Evolutionary conservation across 1,284 basidiomycete species (phyloP).

Genomic region (Pseudozyma sp.): DNA sequence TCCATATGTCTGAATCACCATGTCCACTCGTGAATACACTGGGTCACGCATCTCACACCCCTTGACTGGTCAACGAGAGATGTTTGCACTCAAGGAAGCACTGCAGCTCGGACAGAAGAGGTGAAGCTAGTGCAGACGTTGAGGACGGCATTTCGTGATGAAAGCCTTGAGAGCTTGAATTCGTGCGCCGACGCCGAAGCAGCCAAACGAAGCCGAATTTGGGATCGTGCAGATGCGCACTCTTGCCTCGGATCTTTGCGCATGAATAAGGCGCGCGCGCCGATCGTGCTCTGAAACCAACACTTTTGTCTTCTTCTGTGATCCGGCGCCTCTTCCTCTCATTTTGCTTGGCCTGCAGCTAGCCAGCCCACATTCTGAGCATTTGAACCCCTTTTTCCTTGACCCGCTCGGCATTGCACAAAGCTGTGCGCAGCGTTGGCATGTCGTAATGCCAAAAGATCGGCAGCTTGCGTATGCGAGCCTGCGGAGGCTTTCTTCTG

Average conservation of each 20-base stretch:
- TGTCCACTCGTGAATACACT: no score
- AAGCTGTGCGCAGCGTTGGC: constrained; percentile 7
- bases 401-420: background rate
- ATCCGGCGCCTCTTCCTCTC: background rate
- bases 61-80: no score
- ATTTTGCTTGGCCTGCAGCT: constrained; percentile 23
- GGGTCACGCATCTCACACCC: no score
- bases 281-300: constrained; percentile 30
- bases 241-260: no score
- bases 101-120: background rate
- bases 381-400: background rate
- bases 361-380: background rate
- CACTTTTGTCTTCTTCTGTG: constrained; percentile 9
- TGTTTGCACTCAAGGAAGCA: no score
- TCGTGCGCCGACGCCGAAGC: constrained; percentile 13
- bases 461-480: constrained; percentile 13
- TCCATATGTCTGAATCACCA: no score
- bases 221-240: constrained; percentile 20
- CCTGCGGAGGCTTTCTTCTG: background rate
- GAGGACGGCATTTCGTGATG: no score
- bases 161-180: background rate
- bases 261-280: background rate
- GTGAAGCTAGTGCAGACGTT: no score
- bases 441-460: constrained; percentile 13
- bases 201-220: background rate